A percentile compares a stretch with the other conserved stretches of the same genome.
Evolutionary conservation across 2,329 filamentous ascomycete species (phyloP).

Genomic region (Beauveria australis): DNA sequence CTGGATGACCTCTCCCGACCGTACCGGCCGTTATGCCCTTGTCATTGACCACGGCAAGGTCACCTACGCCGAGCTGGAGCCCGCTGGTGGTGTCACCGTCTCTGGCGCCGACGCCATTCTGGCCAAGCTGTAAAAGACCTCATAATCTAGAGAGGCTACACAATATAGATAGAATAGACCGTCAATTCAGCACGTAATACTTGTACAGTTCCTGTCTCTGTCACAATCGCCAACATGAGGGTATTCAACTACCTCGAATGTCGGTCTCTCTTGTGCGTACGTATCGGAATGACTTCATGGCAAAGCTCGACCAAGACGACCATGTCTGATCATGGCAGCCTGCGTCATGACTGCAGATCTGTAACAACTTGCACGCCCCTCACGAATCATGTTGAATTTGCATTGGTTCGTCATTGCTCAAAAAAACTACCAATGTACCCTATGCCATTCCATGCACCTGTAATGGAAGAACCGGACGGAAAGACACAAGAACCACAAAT

Average conservation of each 20-base stretch:
- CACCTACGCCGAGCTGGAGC: constrained; percentile 69
- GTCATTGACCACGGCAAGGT: constrained; percentile 79
- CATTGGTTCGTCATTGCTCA: constrained; percentile 28
- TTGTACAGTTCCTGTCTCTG: background rate
- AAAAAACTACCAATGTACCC: constrained; percentile 33
- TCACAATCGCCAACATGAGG: too few relatives aligned
- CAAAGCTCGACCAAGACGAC: too few relatives aligned
- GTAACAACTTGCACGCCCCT: background rate
- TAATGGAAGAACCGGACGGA: constrained; percentile 33
- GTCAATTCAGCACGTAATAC: background rate
- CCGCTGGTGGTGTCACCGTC: constrained; percentile 36
- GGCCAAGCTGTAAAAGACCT: constrained; percentile 38
- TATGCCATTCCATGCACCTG: constrained; percentile 34
- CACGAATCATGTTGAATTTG: constrained; percentile 19
- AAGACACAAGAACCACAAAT: constrained; percentile 36
- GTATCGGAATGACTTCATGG: too few relatives aligned
- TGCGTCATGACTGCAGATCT: too few relatives aligned
- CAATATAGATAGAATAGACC: constrained; percentile 1
- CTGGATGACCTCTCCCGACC: constrained; percentile 61
- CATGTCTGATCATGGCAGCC: too few relatives aligned
- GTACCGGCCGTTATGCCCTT: constrained; percentile 73
- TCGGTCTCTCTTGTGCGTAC: too few relatives aligned
- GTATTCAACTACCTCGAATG: too few relatives aligned
- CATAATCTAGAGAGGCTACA: background rate
- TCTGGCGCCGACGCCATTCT: constrained; percentile 48